phyloP scores from a whole-genome alignment of 805 yeast genomes.

The Lipomyces kockii region DNA sequence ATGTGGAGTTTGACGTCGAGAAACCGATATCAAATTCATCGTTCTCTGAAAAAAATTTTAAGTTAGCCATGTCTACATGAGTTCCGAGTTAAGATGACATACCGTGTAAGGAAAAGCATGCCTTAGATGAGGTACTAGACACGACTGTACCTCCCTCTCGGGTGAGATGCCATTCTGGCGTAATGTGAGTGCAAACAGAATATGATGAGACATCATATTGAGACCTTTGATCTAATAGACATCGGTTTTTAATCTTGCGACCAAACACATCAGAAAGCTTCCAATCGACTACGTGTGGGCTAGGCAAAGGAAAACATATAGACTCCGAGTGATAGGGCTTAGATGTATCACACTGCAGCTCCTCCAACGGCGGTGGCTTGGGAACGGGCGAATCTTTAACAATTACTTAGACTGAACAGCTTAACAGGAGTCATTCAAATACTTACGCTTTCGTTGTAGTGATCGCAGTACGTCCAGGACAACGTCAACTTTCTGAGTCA shows the following conservation, averaged over 20 bases:
- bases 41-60: slow-evolving; percentile 2
- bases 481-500: slow-evolving; percentile 71
- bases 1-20: slow-evolving; percentile 52
- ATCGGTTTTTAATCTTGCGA: slow-evolving; percentile 63
- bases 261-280: slow-evolving; percentile 73
- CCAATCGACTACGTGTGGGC: slow-evolving; percentile 54
- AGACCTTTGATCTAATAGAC: slow-evolving; percentile 45
- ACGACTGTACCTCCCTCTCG: slow-evolving; percentile 22
- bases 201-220: slow-evolving; percentile 4
- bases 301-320: slow-evolving; percentile 80
- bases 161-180: slow-evolving; percentile 22
- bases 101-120: slow-evolving; percentile 38
- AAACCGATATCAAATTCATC: slow-evolving; percentile 23
- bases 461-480: slow-evolving; percentile 74
- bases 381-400: slow-evolving; percentile 66
- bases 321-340: slow-evolving; percentile 61
- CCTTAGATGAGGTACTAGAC: slow-evolving; percentile 40
- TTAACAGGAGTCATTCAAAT: neutral
- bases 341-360: slow-evolving; percentile 71
- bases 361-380: slow-evolving; percentile 70
- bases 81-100: neutral
- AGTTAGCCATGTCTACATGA: neutral
- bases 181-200: slow-evolving; percentile 23
- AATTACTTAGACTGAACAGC: neutral
- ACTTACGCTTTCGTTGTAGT: slow-evolving; percentile 53